Base-by-base conservation (phyloP, 805 yeast species). In the Phaffomyces opuntiae region DNA sequence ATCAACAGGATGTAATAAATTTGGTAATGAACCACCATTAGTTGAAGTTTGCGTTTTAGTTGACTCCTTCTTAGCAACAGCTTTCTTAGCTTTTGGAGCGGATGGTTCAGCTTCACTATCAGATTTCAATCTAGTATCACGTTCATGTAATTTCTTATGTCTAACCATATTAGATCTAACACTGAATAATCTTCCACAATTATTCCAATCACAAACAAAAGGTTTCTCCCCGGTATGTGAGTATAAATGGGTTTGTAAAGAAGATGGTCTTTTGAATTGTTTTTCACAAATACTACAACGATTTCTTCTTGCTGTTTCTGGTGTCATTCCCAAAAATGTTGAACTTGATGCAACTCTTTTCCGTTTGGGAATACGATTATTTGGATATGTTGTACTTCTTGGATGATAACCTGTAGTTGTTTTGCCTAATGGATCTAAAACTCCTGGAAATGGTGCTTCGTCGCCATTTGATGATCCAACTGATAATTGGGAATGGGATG, bases 161-260 rank as follows among this genome's bases (percentile, higher is more conserved):
- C 96, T 71, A 6, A 83, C 79, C 80, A 88, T 79, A 58, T 88
- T 90, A 36, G 87, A 79, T 57, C 87, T 77, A 19, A 90, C 89
- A 16, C 83, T 78, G 60, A 88, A 88, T 5, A 74, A 56, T 55
- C 82, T 79, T 0, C 77, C 78, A 63, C 96, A 88, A 17, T 74
- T 77, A 1, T 67, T 67, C 79, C 85, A 82, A 14, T 68, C 61
- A 60, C 88, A 83, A 46, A 66, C 65, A 58, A 78, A 83, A 9
- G 89, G 89, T 53, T 81, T 82, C 56, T 81, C 88, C n/a, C 89
- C 89, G 0, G 88, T 82, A 61, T 88, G 96, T 7, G 86, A 83
- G 52, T 87, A 77, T 52, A 75, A 70, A 63, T 88, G 96, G 5
- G 90, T 87, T 51, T 81, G 83, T 45, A 87, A 68, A 1, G 93